Percentiles rank a stretch among this genome's conserved stretches.
Evolutionary conservation across 2,329 filamentous ascomycete genomes (phyloP).

Genomic region (Botrytis aclada): DNA sequence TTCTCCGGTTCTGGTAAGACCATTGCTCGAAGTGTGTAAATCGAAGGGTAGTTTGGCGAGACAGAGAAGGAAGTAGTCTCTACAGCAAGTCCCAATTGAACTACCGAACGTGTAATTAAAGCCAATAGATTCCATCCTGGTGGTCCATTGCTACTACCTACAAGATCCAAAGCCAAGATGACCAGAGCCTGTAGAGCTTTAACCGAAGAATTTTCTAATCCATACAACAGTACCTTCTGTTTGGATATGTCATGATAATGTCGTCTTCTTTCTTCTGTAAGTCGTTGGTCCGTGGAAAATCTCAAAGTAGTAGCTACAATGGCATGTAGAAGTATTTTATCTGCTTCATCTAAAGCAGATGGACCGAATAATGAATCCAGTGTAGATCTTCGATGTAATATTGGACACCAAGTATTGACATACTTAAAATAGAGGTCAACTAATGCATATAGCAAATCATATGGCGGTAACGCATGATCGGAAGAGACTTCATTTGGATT

Average conservation of each 20-base stretch:
- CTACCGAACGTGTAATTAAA: constrained; percentile 81
- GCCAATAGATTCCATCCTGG: constrained; percentile 91
- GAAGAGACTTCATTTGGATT: constrained; percentile 47
- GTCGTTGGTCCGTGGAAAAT: constrained; percentile 72
- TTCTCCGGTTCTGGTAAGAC: constrained; percentile 78
- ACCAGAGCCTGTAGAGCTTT: constrained; percentile 84
- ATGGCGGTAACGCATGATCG: constrained; percentile 69
- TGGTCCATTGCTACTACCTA: constrained; percentile 83
- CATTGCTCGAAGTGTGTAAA: constrained; percentile 84
- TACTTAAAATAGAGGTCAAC: constrained; percentile 78
- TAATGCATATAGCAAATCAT: constrained; percentile 68
- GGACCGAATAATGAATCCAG: constrained; percentile 79
- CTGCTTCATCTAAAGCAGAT: constrained; percentile 72
- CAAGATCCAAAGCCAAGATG: constrained; percentile 79
- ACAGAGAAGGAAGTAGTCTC: constrained; percentile 78
- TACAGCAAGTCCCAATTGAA: constrained; percentile 81
- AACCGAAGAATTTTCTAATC: constrained; percentile 85
- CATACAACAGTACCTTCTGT: constrained; percentile 81
- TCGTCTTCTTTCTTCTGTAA: constrained; percentile 69
- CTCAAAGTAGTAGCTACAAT: constrained; percentile 86
- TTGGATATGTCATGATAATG: constrained; percentile 80
- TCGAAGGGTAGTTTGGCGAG: constrained; percentile 76
- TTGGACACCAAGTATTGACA: constrained; percentile 82
- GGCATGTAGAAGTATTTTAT: constrained; percentile 78
- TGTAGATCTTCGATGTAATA: constrained; percentile 80